These are phyloP conservation scores for Paramecium sonneborni DNA, from an alignment of 73 alveolate species.

Conservation along the genomic window DNA sequence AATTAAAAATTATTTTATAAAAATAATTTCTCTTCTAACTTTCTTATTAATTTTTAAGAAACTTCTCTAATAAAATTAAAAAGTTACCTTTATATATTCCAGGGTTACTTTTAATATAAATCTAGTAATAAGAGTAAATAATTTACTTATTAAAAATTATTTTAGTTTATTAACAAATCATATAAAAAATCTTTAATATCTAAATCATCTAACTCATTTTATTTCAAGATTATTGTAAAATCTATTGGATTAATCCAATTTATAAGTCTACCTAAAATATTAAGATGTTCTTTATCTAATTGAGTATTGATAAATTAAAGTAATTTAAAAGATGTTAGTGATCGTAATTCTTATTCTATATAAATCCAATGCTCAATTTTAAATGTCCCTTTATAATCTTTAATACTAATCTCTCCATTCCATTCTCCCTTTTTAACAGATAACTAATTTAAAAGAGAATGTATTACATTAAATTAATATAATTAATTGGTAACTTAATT, in stretches of 20 bases:
- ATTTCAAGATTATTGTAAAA: background rate
- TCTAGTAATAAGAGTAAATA: background rate
- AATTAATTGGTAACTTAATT: background rate
- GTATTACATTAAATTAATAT: background rate
- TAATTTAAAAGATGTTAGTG: background rate
- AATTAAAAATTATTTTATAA: background rate
- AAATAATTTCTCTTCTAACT: background rate
- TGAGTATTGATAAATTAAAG: constrained; percentile 14
- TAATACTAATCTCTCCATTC: background rate
- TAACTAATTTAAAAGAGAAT: background rate
- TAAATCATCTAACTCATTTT: constrained; percentile 32
- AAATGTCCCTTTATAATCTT: constrained; percentile 44
- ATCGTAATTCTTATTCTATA: constrained; percentile 17
- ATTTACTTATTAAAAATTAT: background rate
- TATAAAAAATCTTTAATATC: background rate
- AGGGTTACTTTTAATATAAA: constrained; percentile 13
- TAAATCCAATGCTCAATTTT: constrained; percentile 47
- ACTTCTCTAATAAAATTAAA: background rate
- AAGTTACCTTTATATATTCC: constrained; percentile 16
- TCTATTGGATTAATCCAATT: background rate
- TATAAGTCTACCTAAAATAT: background rate
- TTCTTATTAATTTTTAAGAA: background rate
- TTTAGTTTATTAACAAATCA: background rate
- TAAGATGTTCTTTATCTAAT: constrained; percentile 24
- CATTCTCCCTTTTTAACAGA: background rate